Evolutionary conservation across 2,329 filamentous ascomycete species (phyloP).

Genomic region (Ophiostoma sp.): DNA sequence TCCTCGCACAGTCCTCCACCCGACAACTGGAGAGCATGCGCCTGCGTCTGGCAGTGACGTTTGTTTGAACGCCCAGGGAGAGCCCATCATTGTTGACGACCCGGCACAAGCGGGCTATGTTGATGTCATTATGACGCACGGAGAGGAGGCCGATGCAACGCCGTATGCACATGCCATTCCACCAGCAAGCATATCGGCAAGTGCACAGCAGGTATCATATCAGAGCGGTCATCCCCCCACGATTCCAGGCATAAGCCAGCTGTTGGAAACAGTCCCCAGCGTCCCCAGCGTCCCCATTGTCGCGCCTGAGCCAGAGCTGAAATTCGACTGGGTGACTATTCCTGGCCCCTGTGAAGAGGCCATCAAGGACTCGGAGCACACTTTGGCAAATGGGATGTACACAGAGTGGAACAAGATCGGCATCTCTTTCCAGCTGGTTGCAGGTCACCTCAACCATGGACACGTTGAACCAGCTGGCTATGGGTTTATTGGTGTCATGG

Average conservation of each 20-base stretch:
- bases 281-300: neutral
- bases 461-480: neutral
- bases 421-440: neutral
- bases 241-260: neutral
- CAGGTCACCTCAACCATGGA: neutral
- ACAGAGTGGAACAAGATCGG: neutral
- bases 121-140: neutral
- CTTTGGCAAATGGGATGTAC: neutral
- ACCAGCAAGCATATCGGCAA: no score
- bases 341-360: neutral
- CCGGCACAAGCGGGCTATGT: neutral
- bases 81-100: no score
- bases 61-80: no score
- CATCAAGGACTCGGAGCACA: neutral
- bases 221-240: neutral
- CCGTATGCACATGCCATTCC: no score
- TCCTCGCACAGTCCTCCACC: neutral
- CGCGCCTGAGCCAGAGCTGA: neutral
- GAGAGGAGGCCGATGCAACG: neutral
- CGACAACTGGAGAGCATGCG: neutral
- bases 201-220: no score
- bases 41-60: no score
- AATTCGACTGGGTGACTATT: neutral
- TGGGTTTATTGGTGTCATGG: neutral
- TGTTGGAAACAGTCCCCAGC: neutral